These are phyloP conservation scores for Hypomontagnella submonticulosa DNA, from an alignment of 495 filamentous ascomycete species.

Conservation along the genomic window DNA sequence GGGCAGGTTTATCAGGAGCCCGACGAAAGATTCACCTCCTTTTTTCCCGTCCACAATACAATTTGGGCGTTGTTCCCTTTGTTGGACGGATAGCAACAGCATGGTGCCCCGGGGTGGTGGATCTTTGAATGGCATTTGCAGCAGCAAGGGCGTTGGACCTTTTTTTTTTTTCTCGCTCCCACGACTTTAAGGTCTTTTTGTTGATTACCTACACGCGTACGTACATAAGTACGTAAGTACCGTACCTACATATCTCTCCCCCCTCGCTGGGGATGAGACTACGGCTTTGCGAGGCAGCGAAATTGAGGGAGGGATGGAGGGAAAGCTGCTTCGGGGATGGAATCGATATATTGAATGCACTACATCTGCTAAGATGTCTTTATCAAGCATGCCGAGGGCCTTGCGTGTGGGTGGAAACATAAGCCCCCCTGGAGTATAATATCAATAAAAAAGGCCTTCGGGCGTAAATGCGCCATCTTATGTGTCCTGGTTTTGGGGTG, in stretches of 20 bases:
- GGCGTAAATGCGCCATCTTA: slow-evolving; percentile 12
- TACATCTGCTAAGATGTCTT: slow-evolving; percentile 9
- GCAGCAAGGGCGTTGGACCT: background rate
- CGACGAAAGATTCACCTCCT: slow-evolving; percentile 19
- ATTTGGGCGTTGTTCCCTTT: slow-evolving; percentile 15
- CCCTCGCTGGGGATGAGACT: background rate
- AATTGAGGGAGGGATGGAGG: slow-evolving; percentile 7
- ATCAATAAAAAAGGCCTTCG: slow-evolving; percentile 28
- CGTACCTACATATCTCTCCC: background rate
- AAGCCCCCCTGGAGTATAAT: slow-evolving; percentile 30
- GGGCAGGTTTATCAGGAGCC: slow-evolving; percentile 26
- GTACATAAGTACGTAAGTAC: no score
- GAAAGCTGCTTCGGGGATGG: background rate
- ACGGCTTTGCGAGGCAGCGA: no score
- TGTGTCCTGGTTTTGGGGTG: background rate
- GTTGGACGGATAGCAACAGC: slow-evolving; percentile 33
- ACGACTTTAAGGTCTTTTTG: slow-evolving; percentile 6
- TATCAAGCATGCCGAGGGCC: background rate
- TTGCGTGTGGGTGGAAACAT: slow-evolving; percentile 16
- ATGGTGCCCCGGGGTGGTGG: slow-evolving; percentile 18
- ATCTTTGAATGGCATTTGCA: slow-evolving; percentile 39
- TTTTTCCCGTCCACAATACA: slow-evolving; percentile 16
- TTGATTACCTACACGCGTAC: slow-evolving; percentile 3
- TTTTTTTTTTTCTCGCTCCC: slow-evolving; percentile 2
- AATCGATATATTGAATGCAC: slow-evolving; percentile 28